These are phyloP conservation scores for Colletotrichum sp. DNA, from an alignment of 2,329 filamentous ascomycete species.

Conservation along the genomic window DNA sequence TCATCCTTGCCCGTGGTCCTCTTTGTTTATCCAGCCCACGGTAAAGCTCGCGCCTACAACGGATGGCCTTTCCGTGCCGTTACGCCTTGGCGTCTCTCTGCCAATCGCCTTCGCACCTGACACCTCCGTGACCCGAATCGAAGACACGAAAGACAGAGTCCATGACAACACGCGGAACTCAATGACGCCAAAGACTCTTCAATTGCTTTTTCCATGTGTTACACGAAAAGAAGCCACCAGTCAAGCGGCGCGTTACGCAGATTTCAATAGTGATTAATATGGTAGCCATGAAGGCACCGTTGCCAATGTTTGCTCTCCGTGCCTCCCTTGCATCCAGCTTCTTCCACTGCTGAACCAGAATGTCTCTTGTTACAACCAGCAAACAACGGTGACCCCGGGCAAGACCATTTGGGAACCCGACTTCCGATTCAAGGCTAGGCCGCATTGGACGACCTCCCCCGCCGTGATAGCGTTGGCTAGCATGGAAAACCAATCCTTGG, in stretches of 20 bases:
- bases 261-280: background rate
- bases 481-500: background rate
- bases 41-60: background rate
- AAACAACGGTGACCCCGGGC: background rate
- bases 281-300: background rate
- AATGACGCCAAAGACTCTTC: background rate
- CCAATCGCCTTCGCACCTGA: constrained; percentile 1
- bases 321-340: constrained; percentile 1
- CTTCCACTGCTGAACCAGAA: background rate
- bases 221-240: background rate
- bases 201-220: background rate
- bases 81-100: background rate
- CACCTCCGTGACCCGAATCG: background rate
- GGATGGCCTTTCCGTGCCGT: constrained; percentile 3
- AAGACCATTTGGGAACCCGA: background rate
- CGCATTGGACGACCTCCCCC: constrained; percentile 6
- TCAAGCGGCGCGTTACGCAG: background rate
- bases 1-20: background rate
- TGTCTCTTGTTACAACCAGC: background rate
- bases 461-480: background rate
- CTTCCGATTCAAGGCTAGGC: background rate
- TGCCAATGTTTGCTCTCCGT: background rate
- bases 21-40: background rate
- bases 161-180: background rate
- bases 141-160: background rate